These are phyloP conservation scores for Paecilomyces sp. DNA, from an alignment of 2,329 filamentous ascomycete genomes.

Conservation along the genomic window DNA sequence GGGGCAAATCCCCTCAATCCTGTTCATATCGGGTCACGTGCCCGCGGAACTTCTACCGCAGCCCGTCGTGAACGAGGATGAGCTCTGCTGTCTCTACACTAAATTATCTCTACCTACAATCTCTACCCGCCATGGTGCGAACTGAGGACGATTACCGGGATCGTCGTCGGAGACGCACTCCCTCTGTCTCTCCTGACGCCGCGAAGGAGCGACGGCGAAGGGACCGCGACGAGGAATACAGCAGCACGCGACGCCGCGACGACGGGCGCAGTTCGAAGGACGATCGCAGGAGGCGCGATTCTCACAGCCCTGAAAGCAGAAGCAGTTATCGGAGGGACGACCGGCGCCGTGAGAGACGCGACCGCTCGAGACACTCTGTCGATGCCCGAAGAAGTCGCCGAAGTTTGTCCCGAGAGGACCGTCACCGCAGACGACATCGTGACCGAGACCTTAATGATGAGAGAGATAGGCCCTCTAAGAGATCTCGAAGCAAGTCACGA, in stretches of 20 bases:
- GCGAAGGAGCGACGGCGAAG: conserved; percentile 15
- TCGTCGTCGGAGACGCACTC: conserved; percentile 12
- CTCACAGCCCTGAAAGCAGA: conserved; percentile 19
- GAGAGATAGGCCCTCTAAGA: conserved; percentile 14
- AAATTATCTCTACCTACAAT: background rate
- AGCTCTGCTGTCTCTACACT: background rate
- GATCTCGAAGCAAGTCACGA: conserved; percentile 14
- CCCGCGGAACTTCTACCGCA: background rate
- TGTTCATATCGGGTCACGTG: background rate
- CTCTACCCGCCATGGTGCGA: conserved; percentile 17
- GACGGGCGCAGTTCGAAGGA: conserved; percentile 19
- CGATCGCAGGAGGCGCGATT: conserved; percentile 14
- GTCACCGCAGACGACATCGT: conserved; percentile 19
- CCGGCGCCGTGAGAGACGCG: conserved; percentile 15
- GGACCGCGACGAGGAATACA: conserved; percentile 12
- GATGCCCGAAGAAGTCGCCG: conserved; percentile 20
- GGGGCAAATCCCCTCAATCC: background rate
- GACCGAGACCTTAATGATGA: conserved; percentile 12
- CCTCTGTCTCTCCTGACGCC: conserved; percentile 14
- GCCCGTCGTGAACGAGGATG: background rate
- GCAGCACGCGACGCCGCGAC: conserved; percentile 16
- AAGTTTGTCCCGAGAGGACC: conserved; percentile 18
- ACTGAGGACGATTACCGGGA: conserved; percentile 13
- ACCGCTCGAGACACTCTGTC: conserved; percentile 16
- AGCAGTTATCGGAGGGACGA: conserved; percentile 14